Base-by-base conservation (phyloP, 2,329 filamentous ascomycete species). In the Xylaria sp. region DNA sequence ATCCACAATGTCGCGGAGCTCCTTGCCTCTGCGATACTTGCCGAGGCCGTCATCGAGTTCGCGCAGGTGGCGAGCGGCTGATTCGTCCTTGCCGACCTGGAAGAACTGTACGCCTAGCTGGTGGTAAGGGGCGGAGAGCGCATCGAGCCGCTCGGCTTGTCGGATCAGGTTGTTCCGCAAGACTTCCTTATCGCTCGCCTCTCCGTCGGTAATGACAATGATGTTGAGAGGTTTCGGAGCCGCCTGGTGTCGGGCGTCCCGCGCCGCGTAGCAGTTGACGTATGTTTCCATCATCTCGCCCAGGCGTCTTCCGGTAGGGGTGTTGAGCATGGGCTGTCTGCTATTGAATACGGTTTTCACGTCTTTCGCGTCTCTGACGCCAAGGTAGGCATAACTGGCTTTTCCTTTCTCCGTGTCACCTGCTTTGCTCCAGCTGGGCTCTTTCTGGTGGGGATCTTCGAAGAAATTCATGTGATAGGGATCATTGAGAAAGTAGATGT, bases 41-140 rank as follows among this genome's bases (percentile, higher is more conserved):
- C 50, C 61, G 1, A 70, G 46, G 8, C 50, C 32, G 77, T 97
- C 92, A 76, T 98, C 95, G 8, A 98, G 84, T 55, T 90, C 84
- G 72, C 86, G 82, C 45, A 98, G 83, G 63, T 91, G 89, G 72
- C 84, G 80, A 1, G 85, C 83, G 0, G 94, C 95, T 0, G 80
- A 82, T 0, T 81, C 76, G 73, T 97, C 93, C 58, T 87, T 85
- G 65, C 96, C 95, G 52, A 98, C 92, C 80, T 97, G 95, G 83
- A 98, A 97, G 83, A 98, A 98, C 79, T 98, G 95, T 65, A 98
- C 89, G 39, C 95, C 95, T 9, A 97, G 84, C 81, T 98, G 96
- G 84, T 92, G 92, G 0, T 90, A 85, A 4, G 91, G 89, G 0
- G 93, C 93, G 9, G 90, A 85, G 8, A 91, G 78, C 60, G 80